Evolutionary conservation across 805 yeast species (phyloP).

Genomic region (Saccharomycopsis lassenensis): DNA sequence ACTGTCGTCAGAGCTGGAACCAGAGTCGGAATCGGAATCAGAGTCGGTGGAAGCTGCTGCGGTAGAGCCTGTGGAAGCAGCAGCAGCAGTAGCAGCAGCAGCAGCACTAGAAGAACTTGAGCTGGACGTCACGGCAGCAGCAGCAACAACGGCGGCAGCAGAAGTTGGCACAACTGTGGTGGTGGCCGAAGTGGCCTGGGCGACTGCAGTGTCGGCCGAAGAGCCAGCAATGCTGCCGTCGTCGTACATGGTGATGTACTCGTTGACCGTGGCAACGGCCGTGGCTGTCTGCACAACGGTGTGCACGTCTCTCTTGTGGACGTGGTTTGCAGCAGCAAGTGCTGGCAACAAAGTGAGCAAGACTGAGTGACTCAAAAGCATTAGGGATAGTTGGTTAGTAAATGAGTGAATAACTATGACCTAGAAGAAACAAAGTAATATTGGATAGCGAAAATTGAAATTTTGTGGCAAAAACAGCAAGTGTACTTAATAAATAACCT

Average conservation of each 20-base stretch:
- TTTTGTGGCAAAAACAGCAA: neutral
- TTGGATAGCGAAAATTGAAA: neutral
- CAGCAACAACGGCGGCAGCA: conserved; percentile 62
- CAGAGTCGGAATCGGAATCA: no score
- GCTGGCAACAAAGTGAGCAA: conserved; percentile 10
- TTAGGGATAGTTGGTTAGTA: conserved; percentile 4
- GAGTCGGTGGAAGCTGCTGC: no score
- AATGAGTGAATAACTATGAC: conserved; percentile 10
- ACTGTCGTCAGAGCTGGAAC: no score
- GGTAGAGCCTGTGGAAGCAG: conserved; percentile 30
- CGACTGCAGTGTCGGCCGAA: conserved; percentile 1
- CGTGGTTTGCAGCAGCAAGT: conserved; percentile 17
- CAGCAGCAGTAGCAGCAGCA: conserved; percentile 39
- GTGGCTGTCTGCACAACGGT: conserved; percentile 8
- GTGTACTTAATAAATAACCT: neutral
- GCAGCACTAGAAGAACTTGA: conserved; percentile 45
- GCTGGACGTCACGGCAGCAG: conserved; percentile 59
- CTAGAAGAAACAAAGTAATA: neutral
- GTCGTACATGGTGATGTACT: conserved; percentile 15
- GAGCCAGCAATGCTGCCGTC: conserved; percentile 7
- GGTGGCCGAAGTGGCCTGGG: conserved; percentile 2
- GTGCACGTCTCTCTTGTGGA: conserved; percentile 8
- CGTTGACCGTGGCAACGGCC: conserved; percentile 12
- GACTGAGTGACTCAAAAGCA: conserved; percentile 1
- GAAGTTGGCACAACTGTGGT: conserved; percentile 3